These are phyloP conservation scores for Hypoxylon perforatum DNA, from an alignment of 495 filamentous ascomycete species.

Conservation along the genomic window DNA sequence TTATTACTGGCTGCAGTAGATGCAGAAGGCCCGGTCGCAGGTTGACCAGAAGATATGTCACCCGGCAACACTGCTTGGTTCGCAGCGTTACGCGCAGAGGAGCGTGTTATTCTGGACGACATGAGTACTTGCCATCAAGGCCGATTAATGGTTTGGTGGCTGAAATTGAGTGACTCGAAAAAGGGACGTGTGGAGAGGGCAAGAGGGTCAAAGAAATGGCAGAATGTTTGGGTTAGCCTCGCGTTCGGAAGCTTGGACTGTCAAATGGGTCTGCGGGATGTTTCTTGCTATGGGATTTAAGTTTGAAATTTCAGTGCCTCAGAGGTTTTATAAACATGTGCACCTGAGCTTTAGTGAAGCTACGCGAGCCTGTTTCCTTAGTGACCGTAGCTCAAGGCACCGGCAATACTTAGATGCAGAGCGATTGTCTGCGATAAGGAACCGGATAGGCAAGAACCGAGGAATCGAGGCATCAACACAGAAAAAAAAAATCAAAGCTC, in stretches of 20 bases:
- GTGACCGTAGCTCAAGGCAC: background rate
- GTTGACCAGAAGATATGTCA: conserved; percentile 48
- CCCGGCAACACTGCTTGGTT: conserved; percentile 63
- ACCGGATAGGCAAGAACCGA: conserved; percentile 7
- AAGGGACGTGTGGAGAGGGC: conserved; percentile 8
- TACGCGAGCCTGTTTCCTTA: background rate
- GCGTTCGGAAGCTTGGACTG: conserved; percentile 34
- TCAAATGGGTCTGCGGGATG: conserved; percentile 14
- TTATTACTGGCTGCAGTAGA: conserved; percentile 46
- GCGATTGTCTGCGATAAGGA: conserved; percentile 1
- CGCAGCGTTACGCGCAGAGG: conserved; percentile 80
- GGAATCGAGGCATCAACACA: conserved; percentile 30
- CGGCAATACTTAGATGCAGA: background rate
- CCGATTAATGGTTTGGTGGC: background rate
- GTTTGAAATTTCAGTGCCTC: conserved; percentile 4
- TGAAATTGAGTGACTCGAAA: conserved; percentile 17
- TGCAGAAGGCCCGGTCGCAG: conserved; percentile 53
- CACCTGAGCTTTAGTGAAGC: conserved; percentile 11
- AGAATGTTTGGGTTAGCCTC: conserved; percentile 23
- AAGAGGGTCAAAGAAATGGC: conserved; percentile 15
- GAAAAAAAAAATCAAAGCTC: too few species aligned
- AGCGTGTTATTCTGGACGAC: conserved; percentile 86
- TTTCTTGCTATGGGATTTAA: conserved; percentile 22
- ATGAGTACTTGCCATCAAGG: conserved; percentile 66
- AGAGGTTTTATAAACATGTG: background rate